phyloP scores from a whole-genome alignment of 2,329 filamentous ascomycete species.

The Trichoderma sp. region DNA sequence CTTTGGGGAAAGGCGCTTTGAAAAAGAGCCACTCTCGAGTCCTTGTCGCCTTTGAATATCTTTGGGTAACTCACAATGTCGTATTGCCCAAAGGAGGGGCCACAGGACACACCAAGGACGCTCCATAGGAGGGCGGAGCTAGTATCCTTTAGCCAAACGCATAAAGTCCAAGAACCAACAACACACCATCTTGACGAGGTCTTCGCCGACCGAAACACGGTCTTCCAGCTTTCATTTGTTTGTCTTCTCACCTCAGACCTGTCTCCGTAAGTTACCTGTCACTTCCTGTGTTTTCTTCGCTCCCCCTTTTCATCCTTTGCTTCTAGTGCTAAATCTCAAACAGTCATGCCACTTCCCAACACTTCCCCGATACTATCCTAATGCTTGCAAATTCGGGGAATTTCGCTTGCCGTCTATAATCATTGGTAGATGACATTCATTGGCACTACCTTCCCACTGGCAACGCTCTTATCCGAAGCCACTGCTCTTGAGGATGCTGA shows the following conservation, averaged over 20 bases:
- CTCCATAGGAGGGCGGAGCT: conserved; percentile 2
- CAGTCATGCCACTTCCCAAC: not conserved
- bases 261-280: not conserved
- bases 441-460: not conserved
- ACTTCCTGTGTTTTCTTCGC: not conserved
- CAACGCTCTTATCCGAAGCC: not conserved
- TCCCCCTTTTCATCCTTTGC: not conserved
- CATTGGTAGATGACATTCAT: not conserved
- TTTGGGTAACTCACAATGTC: conserved; percentile 5
- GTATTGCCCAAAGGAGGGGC: not conserved
- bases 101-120: not conserved
- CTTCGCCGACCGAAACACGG: not conserved
- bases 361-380: not conserved
- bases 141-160: conserved; percentile 8
- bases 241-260: not conserved
- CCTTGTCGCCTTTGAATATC: not conserved
- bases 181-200: conserved; percentile 15
- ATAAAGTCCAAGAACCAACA: conserved; percentile 16
- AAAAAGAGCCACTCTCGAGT: not conserved
- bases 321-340: not conserved
- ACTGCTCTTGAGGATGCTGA: not conserved
- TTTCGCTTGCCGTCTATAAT: not conserved
- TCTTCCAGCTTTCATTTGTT: not conserved
- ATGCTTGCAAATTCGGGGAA: not conserved
- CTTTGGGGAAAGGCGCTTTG: not conserved